phyloP scores from a whole-genome alignment of 371 early-diverging fungal genomes.

The Chytridium lagenaria region DNA sequence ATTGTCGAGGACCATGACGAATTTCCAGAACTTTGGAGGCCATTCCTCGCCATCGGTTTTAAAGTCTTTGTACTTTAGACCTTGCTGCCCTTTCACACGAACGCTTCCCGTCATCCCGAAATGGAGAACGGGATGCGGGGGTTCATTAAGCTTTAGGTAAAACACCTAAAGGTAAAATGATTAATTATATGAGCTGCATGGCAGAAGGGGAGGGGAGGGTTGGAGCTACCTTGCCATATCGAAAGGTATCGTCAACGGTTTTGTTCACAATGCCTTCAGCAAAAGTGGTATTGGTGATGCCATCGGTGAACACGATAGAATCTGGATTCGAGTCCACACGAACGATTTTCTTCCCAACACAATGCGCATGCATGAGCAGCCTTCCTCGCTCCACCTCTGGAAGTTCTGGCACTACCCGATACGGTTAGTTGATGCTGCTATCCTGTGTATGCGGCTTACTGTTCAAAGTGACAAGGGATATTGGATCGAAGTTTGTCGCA shows the following conservation, averaged over 20 bases:
- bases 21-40: constrained; percentile 66
- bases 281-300: constrained; percentile 39
- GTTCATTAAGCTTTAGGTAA: not conserved
- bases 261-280: constrained; percentile 44
- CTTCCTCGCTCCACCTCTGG: constrained; percentile 60
- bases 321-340: constrained; percentile 51
- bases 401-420: constrained; percentile 55
- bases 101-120: constrained; percentile 42
- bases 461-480: not conserved
- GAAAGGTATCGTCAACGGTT: constrained; percentile 56
- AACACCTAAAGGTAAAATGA: not conserved
- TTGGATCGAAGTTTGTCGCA: not conserved
- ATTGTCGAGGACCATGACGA: constrained; percentile 48
- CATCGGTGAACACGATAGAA: constrained; percentile 46
- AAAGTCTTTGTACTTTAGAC: constrained; percentile 45
- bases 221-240: constrained; percentile 62
- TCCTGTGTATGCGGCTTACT: too few species aligned
- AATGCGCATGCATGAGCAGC: constrained; percentile 48
- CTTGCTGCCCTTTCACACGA: constrained; percentile 45
- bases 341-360: constrained; percentile 51
- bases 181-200: constrained; percentile 49
- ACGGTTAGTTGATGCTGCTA: too few species aligned
- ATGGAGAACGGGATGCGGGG: constrained; percentile 8
- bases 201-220: too few species aligned
- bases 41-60: constrained; percentile 46